These are phyloP conservation scores for Cyclotella choctawhatcheeana DNA, from an alignment of 108 stramenopile genomes.

Conservation along the genomic window DNA sequence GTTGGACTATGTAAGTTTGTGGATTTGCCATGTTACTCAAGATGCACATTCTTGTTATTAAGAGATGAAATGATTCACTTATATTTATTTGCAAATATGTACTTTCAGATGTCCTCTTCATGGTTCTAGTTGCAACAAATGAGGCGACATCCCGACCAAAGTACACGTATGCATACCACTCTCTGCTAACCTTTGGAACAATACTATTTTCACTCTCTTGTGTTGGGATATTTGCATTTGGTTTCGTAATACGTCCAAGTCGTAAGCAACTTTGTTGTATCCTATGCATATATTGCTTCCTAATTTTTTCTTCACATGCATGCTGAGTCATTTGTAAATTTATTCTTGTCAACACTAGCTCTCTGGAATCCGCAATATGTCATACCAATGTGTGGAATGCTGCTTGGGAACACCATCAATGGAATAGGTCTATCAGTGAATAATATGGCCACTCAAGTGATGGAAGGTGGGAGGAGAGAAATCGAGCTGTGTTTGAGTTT, in stretches of 20 bases:
- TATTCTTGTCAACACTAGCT: too few species aligned
- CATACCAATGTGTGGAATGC: conserved; percentile 89
- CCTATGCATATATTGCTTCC: too few species aligned
- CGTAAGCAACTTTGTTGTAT: too few species aligned
- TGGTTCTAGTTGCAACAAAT: conserved; percentile 76
- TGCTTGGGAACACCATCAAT: conserved; percentile 87
- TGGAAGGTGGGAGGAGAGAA: conserved; percentile 59
- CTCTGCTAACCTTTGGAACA: conserved; percentile 50
- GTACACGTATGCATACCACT: conserved; percentile 70
- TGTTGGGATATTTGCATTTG: conserved; percentile 74
- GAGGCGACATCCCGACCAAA: conserved; percentile 72
- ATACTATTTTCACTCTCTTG: conserved; percentile 55
- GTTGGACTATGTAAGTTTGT: conserved; percentile 48
- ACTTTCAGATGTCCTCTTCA: conserved; percentile 56
- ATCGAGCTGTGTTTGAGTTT: conserved; percentile 67
- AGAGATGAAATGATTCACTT: too few species aligned
- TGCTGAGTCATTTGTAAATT: too few species aligned
- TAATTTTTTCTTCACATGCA: too few species aligned
- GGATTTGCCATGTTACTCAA: neutral
- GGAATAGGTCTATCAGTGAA: conserved; percentile 72
- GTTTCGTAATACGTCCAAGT: conserved; percentile 61
- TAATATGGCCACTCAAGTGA: conserved; percentile 57
- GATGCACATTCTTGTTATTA: neutral
- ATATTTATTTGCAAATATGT: neutral
- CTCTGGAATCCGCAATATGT: conserved; percentile 84